Evolutionary conservation across 1,284 basidiomycete species (phyloP).

Genomic region (Phylloboletellus chloephorus): DNA sequence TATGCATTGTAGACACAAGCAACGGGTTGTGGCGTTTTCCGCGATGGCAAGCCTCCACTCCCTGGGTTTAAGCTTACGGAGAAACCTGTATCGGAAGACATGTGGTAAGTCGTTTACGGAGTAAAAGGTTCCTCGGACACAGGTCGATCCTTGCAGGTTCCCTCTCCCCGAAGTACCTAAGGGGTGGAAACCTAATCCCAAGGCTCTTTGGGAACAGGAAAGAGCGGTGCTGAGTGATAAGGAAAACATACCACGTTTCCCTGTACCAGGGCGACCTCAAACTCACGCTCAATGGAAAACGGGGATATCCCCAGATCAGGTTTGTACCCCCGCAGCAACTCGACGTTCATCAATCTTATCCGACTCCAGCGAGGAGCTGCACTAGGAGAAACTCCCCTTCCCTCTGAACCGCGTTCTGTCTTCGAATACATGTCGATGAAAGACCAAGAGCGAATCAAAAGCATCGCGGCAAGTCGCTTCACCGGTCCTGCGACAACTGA

Average conservation of each 20-base stretch:
- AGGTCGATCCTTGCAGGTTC: slow-evolving; percentile 52
- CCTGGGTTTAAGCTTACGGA: slow-evolving; percentile 72
- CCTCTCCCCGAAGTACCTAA: slow-evolving; percentile 73
- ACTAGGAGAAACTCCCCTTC: slow-evolving; percentile 76
- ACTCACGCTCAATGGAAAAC: slow-evolving; percentile 48
- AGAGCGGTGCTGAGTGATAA: slow-evolving; percentile 47
- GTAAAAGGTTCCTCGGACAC: slow-evolving; percentile 8
- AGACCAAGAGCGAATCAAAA: slow-evolving; percentile 79
- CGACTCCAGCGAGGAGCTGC: slow-evolving; percentile 64
- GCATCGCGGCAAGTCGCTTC: slow-evolving; percentile 42
- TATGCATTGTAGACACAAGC: slow-evolving; percentile 35
- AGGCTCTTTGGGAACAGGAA: slow-evolving; percentile 64
- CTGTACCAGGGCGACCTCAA: slow-evolving; percentile 25
- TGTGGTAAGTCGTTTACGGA: slow-evolving; percentile 49
- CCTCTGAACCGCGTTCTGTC: slow-evolving; percentile 70
- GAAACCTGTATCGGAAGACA: slow-evolving; percentile 65
- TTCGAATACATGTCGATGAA: slow-evolving; percentile 93
- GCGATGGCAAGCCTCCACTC: slow-evolving; percentile 71
- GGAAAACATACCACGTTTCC: slow-evolving; percentile 27
- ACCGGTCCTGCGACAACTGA: slow-evolving; percentile 23
- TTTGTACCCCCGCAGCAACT: slow-evolving; percentile 29
- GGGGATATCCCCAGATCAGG: slow-evolving; percentile 65
- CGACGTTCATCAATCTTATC: not conserved
- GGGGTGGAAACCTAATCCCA: slow-evolving; percentile 84
- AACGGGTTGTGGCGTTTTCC: slow-evolving; percentile 43